Percentiles rank a stretch among this genome's conserved stretches.
phyloP scores from a whole-genome alignment of 2,329 filamentous ascomycete genomes.

The Colletotrichum sp. region DNA sequence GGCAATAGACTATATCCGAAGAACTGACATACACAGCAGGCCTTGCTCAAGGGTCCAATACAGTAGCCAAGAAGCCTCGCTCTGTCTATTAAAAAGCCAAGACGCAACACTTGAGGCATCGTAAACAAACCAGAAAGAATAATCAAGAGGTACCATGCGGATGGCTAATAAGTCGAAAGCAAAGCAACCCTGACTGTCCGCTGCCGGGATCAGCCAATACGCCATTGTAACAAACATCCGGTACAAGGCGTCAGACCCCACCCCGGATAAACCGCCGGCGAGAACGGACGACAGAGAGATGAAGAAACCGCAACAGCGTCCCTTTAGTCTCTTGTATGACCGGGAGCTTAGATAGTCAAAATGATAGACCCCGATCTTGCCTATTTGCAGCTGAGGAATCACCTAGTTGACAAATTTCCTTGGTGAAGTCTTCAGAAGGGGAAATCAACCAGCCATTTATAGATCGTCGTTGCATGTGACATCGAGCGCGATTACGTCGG shows the following conservation, averaged over 20 bases:
- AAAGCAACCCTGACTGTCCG: neutral
- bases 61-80: neutral
- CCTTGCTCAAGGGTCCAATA: neutral
- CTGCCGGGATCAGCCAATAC: neutral
- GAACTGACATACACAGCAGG: neutral
- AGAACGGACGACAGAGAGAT: neutral
- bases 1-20: neutral
- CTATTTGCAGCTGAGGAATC: neutral
- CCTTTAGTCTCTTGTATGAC: neutral
- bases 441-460: neutral
- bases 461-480: neutral
- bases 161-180: neutral
- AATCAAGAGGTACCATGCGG: neutral
- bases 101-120: neutral
- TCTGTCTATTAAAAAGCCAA: neutral
- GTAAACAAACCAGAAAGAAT: neutral
- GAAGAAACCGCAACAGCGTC: no score
- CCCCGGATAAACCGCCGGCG: neutral
- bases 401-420: neutral
- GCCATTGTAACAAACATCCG: neutral
- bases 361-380: neutral
- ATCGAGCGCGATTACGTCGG: neutral
- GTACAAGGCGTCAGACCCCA: neutral
- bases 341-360: fast-evolving
- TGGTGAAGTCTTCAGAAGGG: neutral